Conservation (phyloP, 2,329 filamentous ascomycete genomes). For the Thielaviopsis musarum region DNA sequence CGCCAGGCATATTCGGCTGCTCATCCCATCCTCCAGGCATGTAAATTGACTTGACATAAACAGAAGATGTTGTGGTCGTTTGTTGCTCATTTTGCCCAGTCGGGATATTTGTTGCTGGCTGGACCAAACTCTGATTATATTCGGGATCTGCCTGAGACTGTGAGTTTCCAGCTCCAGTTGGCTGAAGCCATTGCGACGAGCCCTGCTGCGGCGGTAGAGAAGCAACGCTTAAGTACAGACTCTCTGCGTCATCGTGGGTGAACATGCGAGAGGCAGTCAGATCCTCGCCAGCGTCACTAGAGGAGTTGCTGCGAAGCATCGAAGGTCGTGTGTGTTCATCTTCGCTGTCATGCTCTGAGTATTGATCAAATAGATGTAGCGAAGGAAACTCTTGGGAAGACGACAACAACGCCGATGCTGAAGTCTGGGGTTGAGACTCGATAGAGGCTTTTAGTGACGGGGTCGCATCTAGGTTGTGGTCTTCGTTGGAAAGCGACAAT, state of each 20-base stretch:
- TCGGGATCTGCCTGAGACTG: neutral
- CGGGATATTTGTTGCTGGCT: neutral
- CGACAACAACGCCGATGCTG: neutral
- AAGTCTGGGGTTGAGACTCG: neutral
- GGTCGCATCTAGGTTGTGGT: neutral
- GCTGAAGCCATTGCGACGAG: neutral
- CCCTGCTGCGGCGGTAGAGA: constrained; percentile 27
- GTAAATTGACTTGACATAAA: constrained; percentile 6
- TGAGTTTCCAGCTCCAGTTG: constrained; percentile 13
- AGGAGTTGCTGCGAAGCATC: constrained; percentile 7
- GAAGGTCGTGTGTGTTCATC: neutral
- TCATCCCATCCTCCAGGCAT: constrained; percentile 11
- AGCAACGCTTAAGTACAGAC: constrained; percentile 70
- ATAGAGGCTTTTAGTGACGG: neutral
- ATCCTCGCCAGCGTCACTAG: constrained; percentile 26
- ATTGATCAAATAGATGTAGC: neutral
- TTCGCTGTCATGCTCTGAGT: neutral
- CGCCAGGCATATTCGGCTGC: neutral
- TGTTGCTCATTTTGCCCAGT: neutral
- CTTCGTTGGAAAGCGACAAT: neutral
- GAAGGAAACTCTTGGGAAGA: neutral
- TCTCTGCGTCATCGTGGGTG: constrained; percentile 65
- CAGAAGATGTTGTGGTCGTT: neutral
- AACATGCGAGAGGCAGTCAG: constrained; percentile 52
- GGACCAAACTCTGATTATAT: neutral